Evolutionary conservation across 257 asterid genomes (phyloP).

Genomic region (Orobanche coerulescens): DNA sequence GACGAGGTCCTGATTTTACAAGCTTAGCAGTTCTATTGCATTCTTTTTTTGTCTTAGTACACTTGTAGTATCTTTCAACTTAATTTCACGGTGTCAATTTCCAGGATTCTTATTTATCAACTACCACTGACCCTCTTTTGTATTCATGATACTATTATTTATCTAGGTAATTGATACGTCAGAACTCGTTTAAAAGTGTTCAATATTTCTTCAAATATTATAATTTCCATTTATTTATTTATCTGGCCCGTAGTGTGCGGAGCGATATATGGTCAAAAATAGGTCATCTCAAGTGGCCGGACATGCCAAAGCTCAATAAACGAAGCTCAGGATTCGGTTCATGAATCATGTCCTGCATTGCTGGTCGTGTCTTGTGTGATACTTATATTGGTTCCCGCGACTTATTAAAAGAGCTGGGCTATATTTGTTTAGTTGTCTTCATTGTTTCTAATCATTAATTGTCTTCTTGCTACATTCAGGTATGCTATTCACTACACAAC

Average conservation of each 20-base stretch:
- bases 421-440: constrained; percentile 5
- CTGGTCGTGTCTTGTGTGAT: constrained; percentile 97
- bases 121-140: no score
- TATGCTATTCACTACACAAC: constrained; percentile 87
- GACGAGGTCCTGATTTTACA: no score
- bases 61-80: no score
- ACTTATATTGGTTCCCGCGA: constrained; percentile 82
- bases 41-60: no score
- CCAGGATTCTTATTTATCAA: constrained; percentile 6
- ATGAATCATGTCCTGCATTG: constrained; percentile 84
- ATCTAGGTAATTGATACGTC: no score
- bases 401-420: constrained; percentile 75
- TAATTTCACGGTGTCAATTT: constrained; percentile 17
- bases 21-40: no score
- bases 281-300: constrained; percentile 89
- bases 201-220: no score
- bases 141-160: no score
- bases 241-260: constrained; percentile 74
- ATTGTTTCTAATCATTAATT: constrained; percentile 18
- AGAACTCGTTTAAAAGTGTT: no score
- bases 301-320: constrained; percentile 83
- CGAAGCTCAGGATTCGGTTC: constrained; percentile 72
- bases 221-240: no score
- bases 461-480: constrained; percentile 46
- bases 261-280: constrained; percentile 86